A percentile compares a stretch with the other conserved stretches of the same genome.
Evolutionary conservation across 345 rosid genomes (phyloP).

Genomic region (Isatis tinctoria): DNA sequence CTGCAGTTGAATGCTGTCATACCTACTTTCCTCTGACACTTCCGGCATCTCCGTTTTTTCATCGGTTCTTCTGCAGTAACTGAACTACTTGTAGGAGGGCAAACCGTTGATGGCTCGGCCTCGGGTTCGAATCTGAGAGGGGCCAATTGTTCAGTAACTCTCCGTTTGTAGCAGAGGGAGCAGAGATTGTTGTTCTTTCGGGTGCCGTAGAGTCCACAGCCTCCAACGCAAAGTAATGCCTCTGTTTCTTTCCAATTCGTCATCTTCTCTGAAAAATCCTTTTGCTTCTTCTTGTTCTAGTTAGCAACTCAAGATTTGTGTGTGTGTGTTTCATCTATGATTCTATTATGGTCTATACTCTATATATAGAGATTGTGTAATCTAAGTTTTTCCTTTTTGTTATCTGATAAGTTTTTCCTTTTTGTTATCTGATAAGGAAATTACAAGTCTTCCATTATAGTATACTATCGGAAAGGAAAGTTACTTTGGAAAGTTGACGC

Average conservation of each 20-base stretch:
- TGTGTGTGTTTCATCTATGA: not conserved
- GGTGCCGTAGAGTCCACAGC: conserved; percentile 17
- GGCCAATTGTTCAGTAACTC: not conserved
- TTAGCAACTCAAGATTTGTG: not conserved
- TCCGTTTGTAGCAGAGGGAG: conserved; percentile 11
- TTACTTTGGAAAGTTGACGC: not conserved
- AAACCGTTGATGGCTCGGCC: not conserved
- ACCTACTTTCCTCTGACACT: conserved; percentile 58
- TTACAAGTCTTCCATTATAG: not conserved
- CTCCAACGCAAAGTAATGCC: conserved; percentile 9
- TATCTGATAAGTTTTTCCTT: too few relatives aligned
- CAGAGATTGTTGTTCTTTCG: conserved; percentile 19
- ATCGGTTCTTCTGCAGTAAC: not conserved
- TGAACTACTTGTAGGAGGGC: not conserved
- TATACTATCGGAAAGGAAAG: not conserved
- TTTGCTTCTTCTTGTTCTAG: not conserved
- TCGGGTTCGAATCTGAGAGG: not conserved
- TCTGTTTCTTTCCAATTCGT: not conserved
- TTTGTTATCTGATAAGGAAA: not conserved
- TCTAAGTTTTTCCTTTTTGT: not conserved
- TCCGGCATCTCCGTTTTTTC: conserved; percentile 40
- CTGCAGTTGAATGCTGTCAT: conserved; percentile 60
- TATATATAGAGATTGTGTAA: not conserved
- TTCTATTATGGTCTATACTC: not conserved
- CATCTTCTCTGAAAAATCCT: not conserved